Evolutionary conservation across 371 early-diverging fungal species (phyloP).

Genomic region (Actinomortierella wolfii): DNA sequence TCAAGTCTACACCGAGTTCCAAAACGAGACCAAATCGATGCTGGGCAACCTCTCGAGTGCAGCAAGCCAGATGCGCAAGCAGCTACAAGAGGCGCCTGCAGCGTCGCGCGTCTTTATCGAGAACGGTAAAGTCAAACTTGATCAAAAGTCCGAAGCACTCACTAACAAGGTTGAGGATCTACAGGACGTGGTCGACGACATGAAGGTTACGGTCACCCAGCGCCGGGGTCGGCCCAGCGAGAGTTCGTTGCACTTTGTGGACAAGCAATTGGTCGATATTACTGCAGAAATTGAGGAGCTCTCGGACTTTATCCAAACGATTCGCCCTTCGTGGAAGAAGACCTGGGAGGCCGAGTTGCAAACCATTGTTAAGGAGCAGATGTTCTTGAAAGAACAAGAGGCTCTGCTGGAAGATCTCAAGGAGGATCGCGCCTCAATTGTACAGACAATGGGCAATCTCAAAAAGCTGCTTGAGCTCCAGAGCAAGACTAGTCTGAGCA

Average conservation of each 20-base stretch:
- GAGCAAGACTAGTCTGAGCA: slow-evolving; percentile 30
- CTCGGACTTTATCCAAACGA: slow-evolving; percentile 53
- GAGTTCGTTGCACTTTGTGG: slow-evolving; percentile 54
- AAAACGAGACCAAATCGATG: slow-evolving; percentile 49
- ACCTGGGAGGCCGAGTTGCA: slow-evolving; percentile 84
- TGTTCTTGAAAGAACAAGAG: slow-evolving; percentile 78
- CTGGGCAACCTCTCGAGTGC: slow-evolving; percentile 51
- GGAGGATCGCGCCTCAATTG: slow-evolving; percentile 64
- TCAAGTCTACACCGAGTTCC: slow-evolving; percentile 62
- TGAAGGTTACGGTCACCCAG: slow-evolving; percentile 78
- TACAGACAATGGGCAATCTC: slow-evolving; percentile 62
- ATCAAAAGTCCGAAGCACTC: slow-evolving; percentile 56
- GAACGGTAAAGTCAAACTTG: slow-evolving; percentile 62
- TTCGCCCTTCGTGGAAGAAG: slow-evolving; percentile 76
- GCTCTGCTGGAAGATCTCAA: slow-evolving; percentile 63
- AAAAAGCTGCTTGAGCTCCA: slow-evolving; percentile 65
- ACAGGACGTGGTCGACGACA: slow-evolving; percentile 73
- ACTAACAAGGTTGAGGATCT: slow-evolving; percentile 67
- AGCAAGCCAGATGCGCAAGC: slow-evolving; percentile 47
- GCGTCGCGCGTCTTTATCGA: slow-evolving; percentile 55
- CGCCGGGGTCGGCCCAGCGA: slow-evolving; percentile 69
- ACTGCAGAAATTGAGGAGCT: slow-evolving; percentile 53
- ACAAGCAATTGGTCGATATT: slow-evolving; percentile 53
- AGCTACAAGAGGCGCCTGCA: slow-evolving; percentile 34
- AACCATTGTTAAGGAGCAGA: slow-evolving; percentile 78